Base-by-base conservation (phyloP, 768 basidiomycete species). In the Paxillus involutus region DNA sequence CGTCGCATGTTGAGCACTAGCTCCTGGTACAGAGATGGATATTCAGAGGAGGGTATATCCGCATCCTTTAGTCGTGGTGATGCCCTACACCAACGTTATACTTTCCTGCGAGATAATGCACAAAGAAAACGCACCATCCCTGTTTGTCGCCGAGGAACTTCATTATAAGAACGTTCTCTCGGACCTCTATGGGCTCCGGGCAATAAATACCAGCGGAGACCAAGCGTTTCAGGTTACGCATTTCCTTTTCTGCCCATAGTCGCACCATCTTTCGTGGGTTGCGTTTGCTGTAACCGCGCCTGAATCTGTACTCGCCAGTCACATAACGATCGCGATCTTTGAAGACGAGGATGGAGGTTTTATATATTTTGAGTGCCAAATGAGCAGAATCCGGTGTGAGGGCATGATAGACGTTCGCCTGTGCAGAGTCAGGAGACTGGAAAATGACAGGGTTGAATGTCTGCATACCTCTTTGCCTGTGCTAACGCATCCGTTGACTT, bases 201-300 rank as follows among this genome's bases (percentile, higher is more conserved):
- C 90, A 91, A 44, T 80, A 79, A 47, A 99, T 83, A 0, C 91
- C 94, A 17, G 91, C 91, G n/a, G 85, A 73, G 9, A 82, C 78
- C 44, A 99, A 73, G 32, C 97, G 82, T 66, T 89, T 88, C 57
- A 99, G 74, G 68, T 99, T 99, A 21, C 97, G 85, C 88, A 98
- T 89, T 71, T 99, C 97, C 74, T 99, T 99, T 72, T 99, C 97
- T 2, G 97, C 97, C 97, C 97, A 99, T 3, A 98, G 72, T 14
- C 94, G 82, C 17, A 99, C 95, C 96, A 99, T 98, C 74, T 99
- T 99, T 26, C 97, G 84, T 14, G 97, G 96, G 67, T 98, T 99
- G 57, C 81, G 85, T 53, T 88, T 86, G 63, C 83, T 86, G 71
- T 93, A 93, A 24, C 95, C 95, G 52, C 87, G 82, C 45, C 92